Percentiles rank a stretch among this genome's conserved stretches.
Conservation (phyloP, 768 basidiomycete species). For the Lactarius trivialis region DNA sequence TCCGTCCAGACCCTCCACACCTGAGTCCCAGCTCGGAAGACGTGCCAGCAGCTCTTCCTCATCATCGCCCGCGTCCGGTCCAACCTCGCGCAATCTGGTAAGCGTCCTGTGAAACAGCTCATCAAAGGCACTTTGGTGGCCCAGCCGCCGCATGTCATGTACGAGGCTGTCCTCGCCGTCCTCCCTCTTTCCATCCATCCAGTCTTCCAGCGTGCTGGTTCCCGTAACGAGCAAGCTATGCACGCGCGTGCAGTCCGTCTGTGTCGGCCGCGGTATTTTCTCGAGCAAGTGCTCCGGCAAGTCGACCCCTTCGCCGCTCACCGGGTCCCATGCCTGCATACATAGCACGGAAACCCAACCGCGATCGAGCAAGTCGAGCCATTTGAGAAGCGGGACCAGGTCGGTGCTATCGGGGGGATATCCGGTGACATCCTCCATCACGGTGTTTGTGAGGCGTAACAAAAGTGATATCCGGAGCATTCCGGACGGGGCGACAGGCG, state of each 20-base stretch:
- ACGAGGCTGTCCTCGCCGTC: conserved; percentile 28
- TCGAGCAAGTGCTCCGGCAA: conserved; percentile 37
- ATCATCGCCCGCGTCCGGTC: conserved; percentile 3
- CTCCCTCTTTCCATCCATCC: conserved; percentile 40
- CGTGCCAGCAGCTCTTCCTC: conserved; percentile 7
- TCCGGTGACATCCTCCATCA: conserved; percentile 52
- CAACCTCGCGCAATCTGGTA: conserved; percentile 42
- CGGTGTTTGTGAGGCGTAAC: conserved; percentile 67
- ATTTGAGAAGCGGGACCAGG: conserved; percentile 52
- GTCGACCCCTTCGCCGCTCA: conserved; percentile 35
- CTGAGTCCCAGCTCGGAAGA: conserved; percentile 6
- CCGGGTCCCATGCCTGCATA: conserved; percentile 61
- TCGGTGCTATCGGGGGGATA: conserved; percentile 44
- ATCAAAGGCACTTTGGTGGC: conserved; percentile 56
- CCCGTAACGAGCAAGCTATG: conserved; percentile 59
- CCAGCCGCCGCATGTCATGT: conserved; percentile 41
- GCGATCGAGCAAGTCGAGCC: conserved; percentile 66
- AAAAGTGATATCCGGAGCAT: conserved; percentile 58
- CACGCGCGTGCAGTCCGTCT: conserved; percentile 68
- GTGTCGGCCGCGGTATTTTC: conserved; percentile 42
- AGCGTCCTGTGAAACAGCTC: conserved; percentile 57
- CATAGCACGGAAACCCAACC: conserved; percentile 66
- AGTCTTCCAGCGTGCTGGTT: conserved; percentile 58
- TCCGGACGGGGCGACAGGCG: conserved; percentile 65
- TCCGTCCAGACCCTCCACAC: background rate